These are phyloP conservation scores for Magnaporthiopsis rhizophila DNA, from an alignment of 2,329 filamentous ascomycete species.

Conservation along the genomic window DNA sequence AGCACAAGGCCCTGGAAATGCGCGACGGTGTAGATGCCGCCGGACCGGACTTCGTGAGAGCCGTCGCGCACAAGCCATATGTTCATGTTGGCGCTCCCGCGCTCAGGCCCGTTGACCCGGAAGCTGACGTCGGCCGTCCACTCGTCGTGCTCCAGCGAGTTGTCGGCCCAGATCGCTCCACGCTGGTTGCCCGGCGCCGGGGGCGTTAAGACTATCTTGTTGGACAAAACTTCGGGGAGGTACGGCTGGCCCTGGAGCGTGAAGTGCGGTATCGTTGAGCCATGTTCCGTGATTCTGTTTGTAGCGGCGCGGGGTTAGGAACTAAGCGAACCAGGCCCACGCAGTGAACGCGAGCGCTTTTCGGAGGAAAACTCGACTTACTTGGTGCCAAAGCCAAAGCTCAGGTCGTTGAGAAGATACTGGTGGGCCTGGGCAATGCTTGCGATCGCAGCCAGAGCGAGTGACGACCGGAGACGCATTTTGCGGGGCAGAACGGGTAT, in stretches of 20 bases:
- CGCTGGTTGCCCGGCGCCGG: constrained; percentile 78
- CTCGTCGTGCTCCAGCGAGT: constrained; percentile 50
- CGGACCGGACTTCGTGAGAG: constrained; percentile 53
- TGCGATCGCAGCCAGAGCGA: constrained; percentile 15
- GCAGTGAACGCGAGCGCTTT: background rate
- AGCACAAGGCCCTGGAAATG: constrained; percentile 87
- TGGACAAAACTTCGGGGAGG: constrained; percentile 63
- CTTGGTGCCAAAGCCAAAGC: constrained; percentile 66
- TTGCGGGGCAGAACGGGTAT: background rate
- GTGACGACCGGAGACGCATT: constrained; percentile 13
- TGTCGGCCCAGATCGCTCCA: constrained; percentile 73
- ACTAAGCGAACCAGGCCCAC: background rate
- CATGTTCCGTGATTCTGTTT: background rate
- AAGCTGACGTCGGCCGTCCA: constrained; percentile 86
- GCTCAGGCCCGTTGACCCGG: constrained; percentile 75
- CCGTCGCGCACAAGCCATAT: constrained; percentile 81
- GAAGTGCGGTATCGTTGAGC: constrained; percentile 41
- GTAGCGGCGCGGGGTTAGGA: background rate
- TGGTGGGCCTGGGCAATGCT: constrained; percentile 52
- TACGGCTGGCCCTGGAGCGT: constrained; percentile 45
- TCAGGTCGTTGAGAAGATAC: constrained; percentile 63
- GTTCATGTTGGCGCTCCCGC: constrained; percentile 82
- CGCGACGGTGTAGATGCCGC: constrained; percentile 76
- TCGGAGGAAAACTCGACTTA: constrained; percentile 22
- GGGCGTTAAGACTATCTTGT: constrained; percentile 87